phyloP scores from a whole-genome alignment of 352 stramenopile genomes.

The Blastocystis sp. region DNA sequence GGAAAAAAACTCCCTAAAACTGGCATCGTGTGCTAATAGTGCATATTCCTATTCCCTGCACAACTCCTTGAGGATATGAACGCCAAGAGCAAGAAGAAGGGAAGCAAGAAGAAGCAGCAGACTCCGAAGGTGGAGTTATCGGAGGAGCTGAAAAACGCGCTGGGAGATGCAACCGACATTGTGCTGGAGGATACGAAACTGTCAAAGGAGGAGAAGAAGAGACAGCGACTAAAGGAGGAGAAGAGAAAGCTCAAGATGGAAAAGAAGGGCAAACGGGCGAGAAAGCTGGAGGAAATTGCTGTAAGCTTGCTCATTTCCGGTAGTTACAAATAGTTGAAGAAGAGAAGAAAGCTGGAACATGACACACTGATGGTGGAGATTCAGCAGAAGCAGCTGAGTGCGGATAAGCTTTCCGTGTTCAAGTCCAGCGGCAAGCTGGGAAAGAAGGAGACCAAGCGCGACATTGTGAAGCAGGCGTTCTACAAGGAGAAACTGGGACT shows the following conservation, averaged over 20 bases:
- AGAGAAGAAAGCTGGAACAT: conserved; percentile 55
- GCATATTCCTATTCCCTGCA: background rate
- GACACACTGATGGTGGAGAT: conserved; percentile 63
- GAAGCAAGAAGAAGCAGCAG: background rate
- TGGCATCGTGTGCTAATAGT: no score
- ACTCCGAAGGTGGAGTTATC: conserved; percentile 21
- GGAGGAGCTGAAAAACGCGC: conserved; percentile 61
- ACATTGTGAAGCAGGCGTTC: conserved; percentile 67
- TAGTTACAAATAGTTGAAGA: conserved; percentile 62
- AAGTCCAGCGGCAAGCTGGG: conserved; percentile 51
- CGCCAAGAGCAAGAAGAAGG: conserved; percentile 39
- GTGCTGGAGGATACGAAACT: conserved; percentile 25
- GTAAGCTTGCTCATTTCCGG: conserved; percentile 34
- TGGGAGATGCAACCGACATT: conserved; percentile 49
- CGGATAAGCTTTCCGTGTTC: conserved; percentile 47
- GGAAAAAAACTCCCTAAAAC: no score
- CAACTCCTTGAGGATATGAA: background rate
- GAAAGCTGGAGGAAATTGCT: conserved; percentile 55
- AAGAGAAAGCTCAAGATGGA: conserved; percentile 38
- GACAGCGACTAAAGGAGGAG: conserved; percentile 62
- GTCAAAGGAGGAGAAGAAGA: conserved; percentile 56
- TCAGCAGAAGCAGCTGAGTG: conserved; percentile 65
- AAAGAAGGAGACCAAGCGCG: conserved; percentile 66
- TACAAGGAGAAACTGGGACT: conserved; percentile 69
- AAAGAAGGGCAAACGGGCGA: conserved; percentile 54